Conservation (phyloP, 352 stramenopile genomes). For the Phytophthora tentaculata region DNA sequence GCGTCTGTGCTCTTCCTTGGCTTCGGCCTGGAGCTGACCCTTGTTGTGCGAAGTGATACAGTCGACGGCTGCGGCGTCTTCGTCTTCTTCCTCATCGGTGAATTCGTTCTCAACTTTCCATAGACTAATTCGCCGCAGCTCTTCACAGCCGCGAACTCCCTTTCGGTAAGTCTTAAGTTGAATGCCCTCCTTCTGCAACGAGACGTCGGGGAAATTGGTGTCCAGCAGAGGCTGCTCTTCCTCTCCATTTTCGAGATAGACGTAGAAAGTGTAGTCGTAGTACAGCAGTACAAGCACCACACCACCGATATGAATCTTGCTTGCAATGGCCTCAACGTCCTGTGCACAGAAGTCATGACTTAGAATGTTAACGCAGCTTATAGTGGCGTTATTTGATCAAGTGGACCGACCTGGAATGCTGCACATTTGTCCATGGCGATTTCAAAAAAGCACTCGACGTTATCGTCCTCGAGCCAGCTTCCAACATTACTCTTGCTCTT, state of each 20-base stretch:
- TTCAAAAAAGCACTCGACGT: slow-evolving; percentile 94
- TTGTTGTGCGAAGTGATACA: slow-evolving; percentile 34
- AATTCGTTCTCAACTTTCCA: slow-evolving; percentile 86
- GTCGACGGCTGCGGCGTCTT: slow-evolving; percentile 39
- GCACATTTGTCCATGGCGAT: slow-evolving; percentile 77
- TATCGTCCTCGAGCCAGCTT: slow-evolving; percentile 92
- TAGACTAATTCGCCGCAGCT: slow-evolving; percentile 75
- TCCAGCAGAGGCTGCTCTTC: slow-evolving; percentile 93
- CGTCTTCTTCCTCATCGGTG: slow-evolving; percentile 56
- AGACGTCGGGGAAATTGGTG: slow-evolving; percentile 94
- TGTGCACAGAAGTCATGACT: slow-evolving; percentile 35
- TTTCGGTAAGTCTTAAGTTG: slow-evolving; percentile 88
- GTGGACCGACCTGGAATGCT: slow-evolving; percentile 54
- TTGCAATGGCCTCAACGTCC: slow-evolving; percentile 94
- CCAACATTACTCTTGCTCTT: slow-evolving; percentile 55
- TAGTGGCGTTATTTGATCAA: background rate
- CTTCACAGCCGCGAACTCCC: slow-evolving; percentile 63
- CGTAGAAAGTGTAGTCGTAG: slow-evolving; percentile 93
- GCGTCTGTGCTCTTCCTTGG: slow-evolving; percentile 62
- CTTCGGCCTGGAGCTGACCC: slow-evolving; percentile 42
- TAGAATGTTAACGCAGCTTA: background rate
- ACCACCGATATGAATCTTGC: slow-evolving; percentile 92
- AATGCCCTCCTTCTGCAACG: slow-evolving; percentile 83
- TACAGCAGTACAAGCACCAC: slow-evolving; percentile 94
- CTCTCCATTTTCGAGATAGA: slow-evolving; percentile 88